phyloP scores from a whole-genome alignment of 352 stramenopile species.

The Pilasporangium apinafurcum region DNA sequence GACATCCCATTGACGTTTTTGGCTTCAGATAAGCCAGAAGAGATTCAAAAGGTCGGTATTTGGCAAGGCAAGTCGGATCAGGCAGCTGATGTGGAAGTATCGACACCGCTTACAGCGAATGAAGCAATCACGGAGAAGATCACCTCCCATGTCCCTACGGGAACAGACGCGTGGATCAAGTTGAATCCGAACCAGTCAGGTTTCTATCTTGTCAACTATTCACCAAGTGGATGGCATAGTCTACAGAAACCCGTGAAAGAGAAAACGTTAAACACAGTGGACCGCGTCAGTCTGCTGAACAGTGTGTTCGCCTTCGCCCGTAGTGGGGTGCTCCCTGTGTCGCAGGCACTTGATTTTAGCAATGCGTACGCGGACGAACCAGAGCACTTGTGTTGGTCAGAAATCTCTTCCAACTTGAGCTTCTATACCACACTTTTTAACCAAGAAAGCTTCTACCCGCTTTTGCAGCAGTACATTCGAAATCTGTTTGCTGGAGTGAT shows the following conservation, averaged over 20 bases:
- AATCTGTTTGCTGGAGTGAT: conserved; percentile 51
- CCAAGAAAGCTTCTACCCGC: conserved; percentile 47
- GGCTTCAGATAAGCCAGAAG: conserved; percentile 28
- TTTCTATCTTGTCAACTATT: conserved; percentile 94
- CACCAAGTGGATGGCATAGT: conserved; percentile 72
- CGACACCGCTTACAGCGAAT: conserved; percentile 1
- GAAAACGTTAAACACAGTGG: conserved; percentile 57
- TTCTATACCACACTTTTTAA: conserved; percentile 62
- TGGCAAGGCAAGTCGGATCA: conserved; percentile 29
- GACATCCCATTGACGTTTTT: conserved; percentile 82
- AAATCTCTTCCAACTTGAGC: conserved; percentile 56
- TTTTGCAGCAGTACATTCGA: conserved; percentile 59
- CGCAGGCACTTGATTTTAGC: conserved; percentile 60
- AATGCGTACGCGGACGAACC: conserved; percentile 53
- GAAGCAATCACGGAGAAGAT: conserved; percentile 5
- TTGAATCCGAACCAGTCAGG: conserved; percentile 94
- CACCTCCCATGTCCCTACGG: conserved; percentile 2
- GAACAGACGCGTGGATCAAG: conserved; percentile 88
- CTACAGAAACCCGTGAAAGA: conserved; percentile 62
- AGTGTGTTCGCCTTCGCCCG: conserved; percentile 91
- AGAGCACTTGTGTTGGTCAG: conserved; percentile 74
- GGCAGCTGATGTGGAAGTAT: conserved; percentile 2
- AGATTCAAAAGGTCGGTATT: conserved; percentile 57
- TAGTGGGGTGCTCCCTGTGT: conserved; percentile 41
- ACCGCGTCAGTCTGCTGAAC: conserved; percentile 92